These are phyloP conservation scores for Rubia peregrina DNA, from an alignment of 305 asterid species.

Conservation along the genomic window DNA sequence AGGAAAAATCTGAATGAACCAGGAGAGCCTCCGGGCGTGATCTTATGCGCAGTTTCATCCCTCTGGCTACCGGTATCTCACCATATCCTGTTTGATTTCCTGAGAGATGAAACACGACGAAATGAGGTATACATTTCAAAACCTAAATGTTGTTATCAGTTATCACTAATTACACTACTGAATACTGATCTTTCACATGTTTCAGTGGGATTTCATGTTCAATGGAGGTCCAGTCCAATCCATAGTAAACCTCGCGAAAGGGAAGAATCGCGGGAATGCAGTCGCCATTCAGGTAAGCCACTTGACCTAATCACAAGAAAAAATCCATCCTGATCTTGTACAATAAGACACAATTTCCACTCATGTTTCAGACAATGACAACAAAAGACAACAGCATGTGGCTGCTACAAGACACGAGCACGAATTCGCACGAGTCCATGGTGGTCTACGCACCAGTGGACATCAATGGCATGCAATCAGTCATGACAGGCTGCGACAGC, in stretches of 20 bases:
- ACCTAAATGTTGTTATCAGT: not conserved
- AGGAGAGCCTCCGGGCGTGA: constrained; percentile 74
- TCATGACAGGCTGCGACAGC: constrained; percentile 74
- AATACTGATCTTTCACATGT: not conserved
- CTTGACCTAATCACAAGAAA: not conserved
- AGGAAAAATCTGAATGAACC: constrained; percentile 59
- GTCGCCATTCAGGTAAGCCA: constrained; percentile 59
- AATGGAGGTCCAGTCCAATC: constrained; percentile 46
- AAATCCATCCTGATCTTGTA: not conserved
- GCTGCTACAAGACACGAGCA: constrained; percentile 70
- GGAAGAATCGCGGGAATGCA: constrained; percentile 68
- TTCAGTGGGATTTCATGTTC: constrained; percentile 76
- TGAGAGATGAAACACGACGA: constrained; percentile 63
- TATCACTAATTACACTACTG: not conserved
- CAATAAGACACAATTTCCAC: not conserved
- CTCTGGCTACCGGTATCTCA: constrained; percentile 76
- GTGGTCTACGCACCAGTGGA: constrained; percentile 68
- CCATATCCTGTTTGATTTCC: constrained; percentile 52
- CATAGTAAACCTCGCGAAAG: constrained; percentile 66
- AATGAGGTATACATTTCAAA: constrained; percentile 43
- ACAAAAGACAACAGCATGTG: constrained; percentile 40
- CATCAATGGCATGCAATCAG: constrained; percentile 55
- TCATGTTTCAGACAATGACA: constrained; percentile 44
- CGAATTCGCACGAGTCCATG: constrained; percentile 56
- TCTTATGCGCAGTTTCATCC: constrained; percentile 57